Base-by-base conservation (phyloP, 768 basidiomycete genomes). In the Boletus subparvulus region DNA sequence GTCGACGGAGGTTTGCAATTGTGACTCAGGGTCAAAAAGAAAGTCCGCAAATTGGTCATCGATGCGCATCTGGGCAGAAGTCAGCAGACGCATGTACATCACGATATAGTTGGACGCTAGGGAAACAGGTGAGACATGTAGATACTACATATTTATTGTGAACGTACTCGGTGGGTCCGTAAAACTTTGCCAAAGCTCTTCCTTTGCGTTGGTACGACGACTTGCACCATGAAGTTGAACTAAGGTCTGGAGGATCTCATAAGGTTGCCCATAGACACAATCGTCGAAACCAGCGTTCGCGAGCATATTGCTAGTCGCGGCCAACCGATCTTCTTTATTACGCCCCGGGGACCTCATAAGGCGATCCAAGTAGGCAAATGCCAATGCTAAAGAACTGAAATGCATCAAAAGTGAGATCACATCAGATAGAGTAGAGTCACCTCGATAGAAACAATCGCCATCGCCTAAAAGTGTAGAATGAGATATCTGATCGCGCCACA, bases 361-460 rank as follows among this genome's bases (percentile, higher is more conserved):
- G n/a, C 82, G 79, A 47, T 91, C 84, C 33, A 95, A 74, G 67
- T 89, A 93, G 7, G 91, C 85, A 62, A 92, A 92, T 8, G 85
- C 90, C 49, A 94, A 78, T 12, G 93, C 93, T 92, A 69, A 55
- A 42, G 17, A 63, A 59, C 49, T 56, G 61, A 55, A 61, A 59
- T 63, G 52, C 49, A 60, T 62, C 55, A 62, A 58, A 50, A 52
- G 44, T 42, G 44, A 40, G 52, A 37, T 60, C 41, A 12, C 24
- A n/a, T n/a, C 35, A 37, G 26, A 17, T 17, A 41, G 36, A 55
- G 24, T 26, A 39, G 54, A 68, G 74, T 78, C 68, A 91, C 91
- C 87, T 79, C 94, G 80, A 70, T 95, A 97, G 72, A 95, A 96
- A 69, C 94, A 96, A 69, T 91, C 90, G 0, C 94, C 93, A 62